These are phyloP conservation scores for Salpingoeca rosetta DNA, from an alignment of 78 protist species.

Conservation along the genomic window DNA sequence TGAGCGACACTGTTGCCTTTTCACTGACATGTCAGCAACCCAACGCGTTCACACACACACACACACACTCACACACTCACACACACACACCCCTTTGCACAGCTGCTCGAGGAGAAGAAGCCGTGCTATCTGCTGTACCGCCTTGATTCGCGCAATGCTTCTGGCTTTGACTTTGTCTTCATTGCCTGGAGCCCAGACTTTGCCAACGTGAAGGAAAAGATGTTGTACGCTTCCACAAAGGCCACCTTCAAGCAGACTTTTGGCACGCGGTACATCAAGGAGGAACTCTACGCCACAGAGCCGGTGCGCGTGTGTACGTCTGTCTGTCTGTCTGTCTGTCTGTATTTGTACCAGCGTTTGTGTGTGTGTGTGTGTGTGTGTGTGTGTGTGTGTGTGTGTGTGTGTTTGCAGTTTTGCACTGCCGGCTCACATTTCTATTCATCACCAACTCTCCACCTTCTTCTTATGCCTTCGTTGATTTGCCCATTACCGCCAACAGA, in stretches of 20 bases:
- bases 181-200: background rate
- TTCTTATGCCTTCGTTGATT: too few relatives aligned
- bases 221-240: conserved; percentile 8
- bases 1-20: too few relatives aligned
- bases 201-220: conserved; percentile 1
- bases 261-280: background rate
- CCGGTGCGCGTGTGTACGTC: background rate
- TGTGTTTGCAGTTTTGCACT: background rate
- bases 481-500: too few relatives aligned
- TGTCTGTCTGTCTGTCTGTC: background rate
- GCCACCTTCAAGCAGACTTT: background rate
- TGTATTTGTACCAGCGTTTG: background rate
- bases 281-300: background rate
- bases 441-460: background rate
- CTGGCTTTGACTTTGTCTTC: background rate
- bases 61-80: background rate
- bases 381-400: background rate
- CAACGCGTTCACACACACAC: background rate
- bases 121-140: background rate
- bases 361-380: background rate
- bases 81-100: background rate
- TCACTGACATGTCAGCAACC: background rate
- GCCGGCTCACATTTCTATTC: too few relatives aligned
- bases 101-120: background rate
- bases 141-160: background rate